Conservation (phyloP, 257 asterid genomes). For the Coffea canephora region DNA sequence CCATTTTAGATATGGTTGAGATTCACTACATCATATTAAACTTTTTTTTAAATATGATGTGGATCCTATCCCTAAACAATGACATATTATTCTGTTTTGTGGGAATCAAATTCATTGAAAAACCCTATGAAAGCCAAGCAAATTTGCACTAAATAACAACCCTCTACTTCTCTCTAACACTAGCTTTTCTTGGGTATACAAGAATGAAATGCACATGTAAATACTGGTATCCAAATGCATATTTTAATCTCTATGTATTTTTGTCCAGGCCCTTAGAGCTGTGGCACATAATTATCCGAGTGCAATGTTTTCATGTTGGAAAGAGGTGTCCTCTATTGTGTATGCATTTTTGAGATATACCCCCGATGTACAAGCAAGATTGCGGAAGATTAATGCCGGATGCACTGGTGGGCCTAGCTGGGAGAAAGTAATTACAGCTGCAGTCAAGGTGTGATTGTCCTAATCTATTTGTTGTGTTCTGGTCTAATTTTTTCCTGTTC, state of each 20-base stretch:
- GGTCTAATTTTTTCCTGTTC: conserved; percentile 10
- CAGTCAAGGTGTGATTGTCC: conserved; percentile 59
- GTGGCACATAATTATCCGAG: conserved; percentile 90
- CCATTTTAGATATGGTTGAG: background rate
- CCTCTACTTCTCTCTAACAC: background rate
- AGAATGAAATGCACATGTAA: background rate
- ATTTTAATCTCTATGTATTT: conserved; percentile 6
- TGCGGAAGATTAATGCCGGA: conserved; percentile 57
- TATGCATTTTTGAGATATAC: conserved; percentile 44
- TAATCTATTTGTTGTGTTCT: conserved; percentile 6
- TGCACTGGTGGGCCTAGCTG: conserved; percentile 44
- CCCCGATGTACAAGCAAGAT: conserved; percentile 44
- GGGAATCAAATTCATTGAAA: background rate
- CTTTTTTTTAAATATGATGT: background rate
- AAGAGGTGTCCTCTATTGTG: conserved; percentile 54
- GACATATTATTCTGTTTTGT: background rate
- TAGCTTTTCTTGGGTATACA: background rate
- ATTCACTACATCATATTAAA: background rate
- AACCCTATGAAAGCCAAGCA: background rate
- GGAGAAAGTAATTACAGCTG: conserved; percentile 79
- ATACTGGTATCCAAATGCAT: conserved; percentile 3
- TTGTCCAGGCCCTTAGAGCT: conserved; percentile 82
- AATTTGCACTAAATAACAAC: background rate
- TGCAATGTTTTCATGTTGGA: conserved; percentile 68
- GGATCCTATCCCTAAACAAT: background rate